Conservation (phyloP, 257 asterid species). For the Primulina huaijiensis region DNA sequence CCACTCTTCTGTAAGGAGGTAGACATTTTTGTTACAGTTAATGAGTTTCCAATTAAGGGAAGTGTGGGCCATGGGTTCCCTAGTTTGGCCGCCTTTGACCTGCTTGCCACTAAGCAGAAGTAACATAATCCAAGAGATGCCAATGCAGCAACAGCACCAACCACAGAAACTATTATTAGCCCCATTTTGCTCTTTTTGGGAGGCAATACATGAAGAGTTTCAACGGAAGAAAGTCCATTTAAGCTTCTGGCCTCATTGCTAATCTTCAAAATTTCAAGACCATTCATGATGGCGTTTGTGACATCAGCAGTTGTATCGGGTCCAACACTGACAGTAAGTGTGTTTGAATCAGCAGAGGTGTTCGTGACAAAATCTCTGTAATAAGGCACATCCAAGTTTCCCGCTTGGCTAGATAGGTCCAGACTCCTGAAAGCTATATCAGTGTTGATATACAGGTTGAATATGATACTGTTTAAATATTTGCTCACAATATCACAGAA, state of each 20-base stretch:
- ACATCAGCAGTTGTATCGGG: constrained; percentile 46
- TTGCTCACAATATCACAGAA: constrained; percentile 78
- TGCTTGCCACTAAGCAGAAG: constrained; percentile 41
- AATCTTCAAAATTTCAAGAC: constrained; percentile 68
- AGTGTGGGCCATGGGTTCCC: constrained; percentile 62
- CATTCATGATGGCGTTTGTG: constrained; percentile 61
- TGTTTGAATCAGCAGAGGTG: constrained; percentile 34
- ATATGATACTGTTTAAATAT: constrained; percentile 50
- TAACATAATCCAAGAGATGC: constrained; percentile 47
- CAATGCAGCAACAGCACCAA: constrained; percentile 39
- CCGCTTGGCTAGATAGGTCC: constrained; percentile 51
- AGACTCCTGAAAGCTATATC: constrained; percentile 47
- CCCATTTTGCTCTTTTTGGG: constrained; percentile 37
- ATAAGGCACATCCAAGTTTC: constrained; percentile 51
- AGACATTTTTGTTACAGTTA: constrained; percentile 56
- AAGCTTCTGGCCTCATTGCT: constrained; percentile 69
- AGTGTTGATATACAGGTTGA: constrained; percentile 52
- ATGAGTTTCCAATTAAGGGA: constrained; percentile 65
- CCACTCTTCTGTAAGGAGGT: constrained; percentile 61
- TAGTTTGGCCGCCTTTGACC: constrained; percentile 45
- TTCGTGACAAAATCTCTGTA: constrained; percentile 51
- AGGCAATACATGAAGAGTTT: constrained; percentile 36
- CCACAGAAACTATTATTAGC: constrained; percentile 41
- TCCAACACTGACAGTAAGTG: constrained; percentile 59
- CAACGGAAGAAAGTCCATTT: constrained; percentile 50